These are phyloP conservation scores for Phalaenopsis equestris DNA, from an alignment of 106 monocot species.

Conservation along the genomic window DNA sequence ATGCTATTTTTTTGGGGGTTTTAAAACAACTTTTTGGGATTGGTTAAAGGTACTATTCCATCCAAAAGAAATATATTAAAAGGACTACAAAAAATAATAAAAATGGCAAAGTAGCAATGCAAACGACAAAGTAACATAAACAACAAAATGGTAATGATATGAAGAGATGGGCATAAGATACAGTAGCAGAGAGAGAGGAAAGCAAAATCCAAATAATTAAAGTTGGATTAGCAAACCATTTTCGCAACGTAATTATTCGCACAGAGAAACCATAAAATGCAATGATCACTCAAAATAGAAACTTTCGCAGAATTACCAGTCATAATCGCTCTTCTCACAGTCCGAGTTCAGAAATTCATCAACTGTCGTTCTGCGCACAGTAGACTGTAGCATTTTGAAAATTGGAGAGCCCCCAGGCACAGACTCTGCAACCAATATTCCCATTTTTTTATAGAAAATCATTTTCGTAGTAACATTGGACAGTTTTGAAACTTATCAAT, in stretches of 20 bases:
- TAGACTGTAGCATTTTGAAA: slow-evolving; percentile 31
- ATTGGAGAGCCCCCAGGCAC: slow-evolving; percentile 30
- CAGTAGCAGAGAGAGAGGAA: neutral
- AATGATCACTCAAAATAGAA: neutral
- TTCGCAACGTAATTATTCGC: neutral
- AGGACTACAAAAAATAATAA: neutral
- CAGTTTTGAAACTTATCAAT: neutral
- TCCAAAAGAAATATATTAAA: neutral
- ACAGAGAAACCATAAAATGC: neutral
- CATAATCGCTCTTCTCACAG: slow-evolving; percentile 76
- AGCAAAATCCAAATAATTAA: neutral
- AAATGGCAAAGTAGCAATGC: neutral
- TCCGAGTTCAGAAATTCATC: slow-evolving; percentile 70
- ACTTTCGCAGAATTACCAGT: slow-evolving; percentile 35
- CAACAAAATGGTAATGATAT: neutral
- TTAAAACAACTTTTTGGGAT: no score
- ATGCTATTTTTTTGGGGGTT: no score
- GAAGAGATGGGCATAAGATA: neutral
- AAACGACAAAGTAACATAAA: neutral
- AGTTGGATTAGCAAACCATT: neutral
- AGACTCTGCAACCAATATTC: slow-evolving; percentile 19
- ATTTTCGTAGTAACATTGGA: neutral
- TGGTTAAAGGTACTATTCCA: neutral
- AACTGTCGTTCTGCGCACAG: slow-evolving; percentile 17
- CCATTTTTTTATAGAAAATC: neutral